Evolutionary conservation across 1,284 basidiomycete genomes (phyloP).

Genomic region (Leccinum huronense): DNA sequence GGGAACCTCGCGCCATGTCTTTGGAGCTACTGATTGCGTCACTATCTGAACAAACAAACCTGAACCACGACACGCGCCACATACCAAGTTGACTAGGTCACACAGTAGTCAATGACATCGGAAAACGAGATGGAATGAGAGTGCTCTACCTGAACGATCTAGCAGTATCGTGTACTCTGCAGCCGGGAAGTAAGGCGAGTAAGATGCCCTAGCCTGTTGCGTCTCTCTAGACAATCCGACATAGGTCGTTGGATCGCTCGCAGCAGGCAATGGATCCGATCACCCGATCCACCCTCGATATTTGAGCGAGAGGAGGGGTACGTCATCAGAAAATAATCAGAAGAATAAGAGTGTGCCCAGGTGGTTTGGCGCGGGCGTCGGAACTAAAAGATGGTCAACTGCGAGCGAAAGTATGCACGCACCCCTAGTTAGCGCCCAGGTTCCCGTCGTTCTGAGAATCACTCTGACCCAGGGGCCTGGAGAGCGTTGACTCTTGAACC

Average conservation of each 20-base stretch:
- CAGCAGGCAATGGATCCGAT: no score
- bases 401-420: no score
- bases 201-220: constrained; percentile 50
- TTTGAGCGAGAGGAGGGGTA: no score
- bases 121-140: neutral
- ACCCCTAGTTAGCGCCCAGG: no score
- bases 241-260: neutral
- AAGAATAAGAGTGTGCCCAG: no score
- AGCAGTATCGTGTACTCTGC: constrained; percentile 50
- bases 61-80: constrained; percentile 18
- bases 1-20: constrained; percentile 61
- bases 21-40: constrained; percentile 1
- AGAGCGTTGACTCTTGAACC: no score
- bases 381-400: no score
- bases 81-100: constrained; percentile 57
- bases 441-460: neutral
- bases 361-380: no score
- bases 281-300: no score
- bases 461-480: no score
- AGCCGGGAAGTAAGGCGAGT: constrained; percentile 57
- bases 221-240: constrained; percentile 23
- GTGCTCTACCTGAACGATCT: constrained; percentile 51
- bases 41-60: neutral
- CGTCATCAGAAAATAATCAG: no score
- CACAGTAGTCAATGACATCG: neutral